Percentiles rank a stretch among this genome's conserved stretches.
These are phyloP conservation scores for Gyrodon lividus DNA, from an alignment of 768 basidiomycete genomes.

Conservation along the genomic window DNA sequence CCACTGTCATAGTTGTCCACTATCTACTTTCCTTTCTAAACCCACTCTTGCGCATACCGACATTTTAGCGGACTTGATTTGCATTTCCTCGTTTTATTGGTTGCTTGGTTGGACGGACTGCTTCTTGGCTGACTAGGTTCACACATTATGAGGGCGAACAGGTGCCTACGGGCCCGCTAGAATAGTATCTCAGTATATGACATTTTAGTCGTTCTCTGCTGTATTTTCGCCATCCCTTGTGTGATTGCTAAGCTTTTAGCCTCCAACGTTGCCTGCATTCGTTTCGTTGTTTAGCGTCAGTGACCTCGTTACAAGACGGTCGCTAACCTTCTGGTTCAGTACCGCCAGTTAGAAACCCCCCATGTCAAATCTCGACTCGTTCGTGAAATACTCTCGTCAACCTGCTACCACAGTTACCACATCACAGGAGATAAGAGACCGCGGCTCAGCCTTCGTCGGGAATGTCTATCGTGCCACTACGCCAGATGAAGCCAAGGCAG, in stretches of 20 bases:
- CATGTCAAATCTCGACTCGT: constrained; percentile 50
- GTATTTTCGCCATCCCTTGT: background rate
- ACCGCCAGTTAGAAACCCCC: too few species aligned
- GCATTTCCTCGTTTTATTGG: background rate
- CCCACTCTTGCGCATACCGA: background rate
- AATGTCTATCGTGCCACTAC: constrained; percentile 57
- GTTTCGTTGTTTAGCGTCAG: too few species aligned
- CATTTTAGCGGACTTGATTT: constrained; percentile 12
- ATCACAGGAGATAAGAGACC: constrained; percentile 76
- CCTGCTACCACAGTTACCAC: constrained; percentile 47
- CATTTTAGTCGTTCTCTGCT: constrained; percentile 2
- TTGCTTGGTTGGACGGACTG: constrained; percentile 1
- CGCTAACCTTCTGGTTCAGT: background rate
- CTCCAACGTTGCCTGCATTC: background rate
- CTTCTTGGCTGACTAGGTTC: background rate
- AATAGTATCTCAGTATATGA: constrained; percentile 6
- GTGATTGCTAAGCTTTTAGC: background rate
- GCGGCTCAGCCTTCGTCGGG: constrained; percentile 70
- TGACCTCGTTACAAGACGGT: too few species aligned
- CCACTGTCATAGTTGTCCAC: constrained; percentile 11
- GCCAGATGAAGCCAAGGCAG: constrained; percentile 48
- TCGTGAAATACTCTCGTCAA: constrained; percentile 46
- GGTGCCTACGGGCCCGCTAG: background rate
- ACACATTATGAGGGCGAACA: constrained; percentile 3
- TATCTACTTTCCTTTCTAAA: constrained; percentile 11